Evolutionary conservation across 495 filamentous ascomycete species (phyloP).

Genomic region (Pseudoneurospora amorphoporcata): DNA sequence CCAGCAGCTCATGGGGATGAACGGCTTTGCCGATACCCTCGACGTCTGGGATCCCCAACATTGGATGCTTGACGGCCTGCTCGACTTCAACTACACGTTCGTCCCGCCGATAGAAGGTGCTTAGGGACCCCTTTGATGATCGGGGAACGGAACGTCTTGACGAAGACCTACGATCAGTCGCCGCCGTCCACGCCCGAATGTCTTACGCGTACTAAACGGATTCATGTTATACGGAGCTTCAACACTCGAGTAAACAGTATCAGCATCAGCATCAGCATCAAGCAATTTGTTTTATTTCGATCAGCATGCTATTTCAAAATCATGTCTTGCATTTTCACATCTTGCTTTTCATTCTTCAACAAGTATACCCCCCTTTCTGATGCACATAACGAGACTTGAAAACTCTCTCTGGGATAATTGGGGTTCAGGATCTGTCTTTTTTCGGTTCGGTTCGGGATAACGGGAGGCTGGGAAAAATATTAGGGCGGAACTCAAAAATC

Average conservation of each 20-base stretch:
- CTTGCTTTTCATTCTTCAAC: slow-evolving; percentile 1
- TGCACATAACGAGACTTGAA: not conserved
- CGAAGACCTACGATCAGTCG: not conserved
- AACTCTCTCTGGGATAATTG: not conserved
- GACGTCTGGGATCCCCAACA: slow-evolving; percentile 83
- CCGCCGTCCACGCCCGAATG: not conserved
- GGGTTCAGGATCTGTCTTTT: not conserved
- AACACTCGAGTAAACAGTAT: not conserved
- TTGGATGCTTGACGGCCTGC: slow-evolving; percentile 79
- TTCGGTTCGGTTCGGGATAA: not conserved
- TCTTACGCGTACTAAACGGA: not conserved
- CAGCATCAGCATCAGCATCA: not conserved
- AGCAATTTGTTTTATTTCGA: not conserved
- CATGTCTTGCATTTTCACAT: not conserved
- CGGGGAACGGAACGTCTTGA: not conserved
- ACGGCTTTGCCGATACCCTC: slow-evolving; percentile 57
- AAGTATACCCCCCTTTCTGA: slow-evolving; percentile 1
- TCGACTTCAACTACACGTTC: slow-evolving; percentile 66
- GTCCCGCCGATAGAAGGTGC: slow-evolving; percentile 36
- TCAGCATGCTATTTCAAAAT: not conserved
- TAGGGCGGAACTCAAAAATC: not conserved
- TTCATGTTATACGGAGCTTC: not conserved
- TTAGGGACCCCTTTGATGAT: slow-evolving; percentile 14
- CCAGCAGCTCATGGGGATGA: slow-evolving; percentile 30
- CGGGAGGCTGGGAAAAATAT: not conserved